phyloP scores from a whole-genome alignment of 306 rosid genomes.

The Cercis canadensis region DNA sequence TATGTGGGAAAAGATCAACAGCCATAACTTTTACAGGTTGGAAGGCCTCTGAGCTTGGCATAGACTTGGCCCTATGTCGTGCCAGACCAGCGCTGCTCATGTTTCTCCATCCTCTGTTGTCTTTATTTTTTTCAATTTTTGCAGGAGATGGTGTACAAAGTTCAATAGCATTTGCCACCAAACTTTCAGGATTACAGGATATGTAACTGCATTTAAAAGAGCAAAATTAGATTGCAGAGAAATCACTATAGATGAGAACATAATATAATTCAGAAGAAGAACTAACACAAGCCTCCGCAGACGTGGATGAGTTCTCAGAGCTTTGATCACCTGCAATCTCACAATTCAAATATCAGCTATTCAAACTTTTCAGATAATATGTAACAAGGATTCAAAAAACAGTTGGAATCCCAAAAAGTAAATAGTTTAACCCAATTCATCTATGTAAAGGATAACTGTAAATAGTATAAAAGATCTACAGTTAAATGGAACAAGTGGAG shows the following conservation, averaged over 20 bases:
- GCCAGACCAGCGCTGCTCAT: conserved; percentile 81
- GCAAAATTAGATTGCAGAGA: conserved; percentile 34
- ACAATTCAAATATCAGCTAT: conserved; percentile 33
- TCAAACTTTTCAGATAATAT: conserved; percentile 10
- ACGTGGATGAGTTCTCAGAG: conserved; percentile 77
- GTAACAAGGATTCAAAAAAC: neutral
- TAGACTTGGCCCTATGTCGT: conserved; percentile 84
- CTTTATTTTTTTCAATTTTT: conserved; percentile 71
- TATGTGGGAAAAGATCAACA: conserved; percentile 95
- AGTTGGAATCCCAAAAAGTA: neutral
- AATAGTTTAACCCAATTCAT: neutral
- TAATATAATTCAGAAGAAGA: conserved; percentile 26
- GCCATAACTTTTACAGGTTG: conserved; percentile 89
- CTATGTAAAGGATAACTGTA: conserved; percentile 2
- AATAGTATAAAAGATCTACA: conserved; percentile 11
- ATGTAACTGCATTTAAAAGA: conserved; percentile 74
- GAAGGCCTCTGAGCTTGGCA: conserved; percentile 93
- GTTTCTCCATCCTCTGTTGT: conserved; percentile 93
- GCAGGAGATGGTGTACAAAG: conserved; percentile 88
- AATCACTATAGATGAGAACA: conserved; percentile 4
- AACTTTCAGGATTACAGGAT: conserved; percentile 93
- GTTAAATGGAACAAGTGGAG: conserved; percentile 1
- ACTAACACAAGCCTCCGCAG: conserved; percentile 92
- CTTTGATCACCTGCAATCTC: conserved; percentile 80
- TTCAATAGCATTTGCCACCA: conserved; percentile 96